Base-by-base conservation (phyloP, 2,329 filamentous ascomycete species). In the Alternaria postmessia region DNA sequence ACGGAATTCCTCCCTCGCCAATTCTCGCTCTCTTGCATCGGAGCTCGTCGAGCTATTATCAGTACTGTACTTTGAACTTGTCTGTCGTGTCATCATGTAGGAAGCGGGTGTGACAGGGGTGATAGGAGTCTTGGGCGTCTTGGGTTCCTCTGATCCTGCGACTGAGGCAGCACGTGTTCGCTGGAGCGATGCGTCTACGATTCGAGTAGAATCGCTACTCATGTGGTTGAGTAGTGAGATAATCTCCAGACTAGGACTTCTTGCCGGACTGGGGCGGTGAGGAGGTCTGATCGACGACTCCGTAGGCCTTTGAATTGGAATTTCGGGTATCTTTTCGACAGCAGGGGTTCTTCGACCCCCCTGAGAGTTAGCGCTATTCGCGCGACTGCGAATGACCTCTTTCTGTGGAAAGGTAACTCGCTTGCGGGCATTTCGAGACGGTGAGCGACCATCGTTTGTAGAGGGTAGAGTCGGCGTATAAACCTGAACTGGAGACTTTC, bases 1-100 rank as follows among this genome's bases (percentile, higher is more conserved):
- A 8, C 57, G 38, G 47, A 68, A 70, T 47, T 71, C 69, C 7
- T 64, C 60, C 22, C 70, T 63, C 26, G 68, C 68, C 4, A 48
- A 44, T 11, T 51, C 60, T 4, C 44, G 39, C 34, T 67, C 61
- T 20, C 58, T 48, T 16, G 59, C 64, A 20, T 70, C 61, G 7
- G 59, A 56, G 28, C 64, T 67, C 5, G 64, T 60, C 0, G 54
- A 59, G 18, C 51, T 54, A 32, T 60, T 38, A 24, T 59, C 63
- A 49, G 43, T 38, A 32, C 36, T 59, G 38, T 55, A 66, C 28
- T 38, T 49, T 32, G 51, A 59, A 6, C 48, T 52, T 12, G 55
- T 47, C 20, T 57, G 32, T 9, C 41, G 32, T 9, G 34, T 47
- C 11, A 36, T 14, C 24, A 36, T 12, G 18, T 38, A 6, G 16